Evolutionary conservation across 208 protist species (phyloP).

Genomic region (Trichomonas vaginalis): DNA sequence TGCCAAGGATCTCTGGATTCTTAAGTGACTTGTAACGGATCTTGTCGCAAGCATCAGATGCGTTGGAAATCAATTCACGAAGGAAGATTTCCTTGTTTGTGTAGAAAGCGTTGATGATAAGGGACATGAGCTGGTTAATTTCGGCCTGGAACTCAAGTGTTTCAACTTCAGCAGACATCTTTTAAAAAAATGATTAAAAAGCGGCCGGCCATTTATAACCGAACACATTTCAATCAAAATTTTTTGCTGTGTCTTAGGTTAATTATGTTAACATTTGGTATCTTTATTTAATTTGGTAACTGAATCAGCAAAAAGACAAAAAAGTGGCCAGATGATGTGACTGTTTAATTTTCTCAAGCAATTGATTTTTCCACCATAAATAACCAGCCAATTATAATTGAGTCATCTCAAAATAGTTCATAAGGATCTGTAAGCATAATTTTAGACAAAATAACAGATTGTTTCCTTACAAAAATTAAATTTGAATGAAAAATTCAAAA

Average conservation of each 20-base stretch:
- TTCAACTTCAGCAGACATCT: not conserved
- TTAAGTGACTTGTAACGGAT: slow-evolving; percentile 83
- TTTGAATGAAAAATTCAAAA: no score
- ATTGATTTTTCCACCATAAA: no score
- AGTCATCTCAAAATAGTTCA: no score
- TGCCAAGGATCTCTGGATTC: slow-evolving; percentile 63
- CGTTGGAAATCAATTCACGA: slow-evolving; percentile 93
- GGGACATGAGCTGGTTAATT: slow-evolving; percentile 21
- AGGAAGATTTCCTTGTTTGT: slow-evolving; percentile 96
- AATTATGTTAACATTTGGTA: not conserved
- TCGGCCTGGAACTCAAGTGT: slow-evolving; percentile 13
- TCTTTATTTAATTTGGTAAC: not conserved
- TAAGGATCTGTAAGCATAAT: no score
- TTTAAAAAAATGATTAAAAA: not conserved
- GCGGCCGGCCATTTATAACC: not conserved
- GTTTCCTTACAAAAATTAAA: no score
- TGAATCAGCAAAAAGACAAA: not conserved
- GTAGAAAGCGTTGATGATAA: slow-evolving; percentile 99
- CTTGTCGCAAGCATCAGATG: slow-evolving; percentile 72
- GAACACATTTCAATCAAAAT: not conserved
- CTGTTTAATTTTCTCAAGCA: no score
- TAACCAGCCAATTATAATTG: no score
- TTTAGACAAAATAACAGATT: no score
- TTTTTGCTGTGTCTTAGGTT: not conserved
- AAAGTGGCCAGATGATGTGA: not conserved